phyloP scores from a whole-genome alignment of 73 alveolate genomes.

The Uronychia binucleata region DNA sequence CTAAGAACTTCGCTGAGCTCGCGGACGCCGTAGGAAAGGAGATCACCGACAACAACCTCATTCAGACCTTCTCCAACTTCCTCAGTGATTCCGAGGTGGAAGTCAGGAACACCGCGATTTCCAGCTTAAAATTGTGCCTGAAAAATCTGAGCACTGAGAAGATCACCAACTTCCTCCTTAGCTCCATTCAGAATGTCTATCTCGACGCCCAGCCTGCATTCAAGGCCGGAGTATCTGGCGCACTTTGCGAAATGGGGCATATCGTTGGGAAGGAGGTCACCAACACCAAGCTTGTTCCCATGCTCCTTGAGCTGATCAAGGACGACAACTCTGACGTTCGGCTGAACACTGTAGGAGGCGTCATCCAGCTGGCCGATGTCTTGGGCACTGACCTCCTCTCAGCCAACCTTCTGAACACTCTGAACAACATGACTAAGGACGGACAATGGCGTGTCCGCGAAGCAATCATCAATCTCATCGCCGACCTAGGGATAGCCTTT shows the following conservation, averaged over 20 bases:
- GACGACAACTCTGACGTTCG: slow-evolving; percentile 98
- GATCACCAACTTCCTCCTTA: slow-evolving; percentile 56
- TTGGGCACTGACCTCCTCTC: slow-evolving; percentile 90
- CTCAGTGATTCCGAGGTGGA: slow-evolving; percentile 96
- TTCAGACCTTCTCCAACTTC: slow-evolving; percentile 87
- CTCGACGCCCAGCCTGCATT: slow-evolving; percentile 64
- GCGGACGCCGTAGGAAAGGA: slow-evolving; percentile 96
- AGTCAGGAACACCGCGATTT: slow-evolving; percentile 95
- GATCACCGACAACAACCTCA: slow-evolving; percentile 85
- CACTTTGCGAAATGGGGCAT: slow-evolving; percentile 85
- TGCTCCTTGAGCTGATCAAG: slow-evolving; percentile 86
- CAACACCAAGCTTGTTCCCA: slow-evolving; percentile 77
- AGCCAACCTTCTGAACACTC: slow-evolving; percentile 67
- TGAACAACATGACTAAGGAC: slow-evolving; percentile 90
- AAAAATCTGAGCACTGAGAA: slow-evolving; percentile 62
- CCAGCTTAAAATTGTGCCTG: slow-evolving; percentile 57
- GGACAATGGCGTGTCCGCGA: slow-evolving; percentile 97
- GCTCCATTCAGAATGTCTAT: slow-evolving; percentile 53
- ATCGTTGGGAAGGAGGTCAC: slow-evolving; percentile 89
- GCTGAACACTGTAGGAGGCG: slow-evolving; percentile 85
- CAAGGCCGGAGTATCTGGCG: slow-evolving; percentile 86
- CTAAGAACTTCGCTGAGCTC: slow-evolving; percentile 94
- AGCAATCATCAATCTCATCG: slow-evolving; percentile 86
- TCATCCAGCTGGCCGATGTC: slow-evolving; percentile 88
- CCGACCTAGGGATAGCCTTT: slow-evolving; percentile 76